phyloP scores from a whole-genome alignment of 1,139 yeast genomes.

The Nakaseomyces glabratus region DNA sequence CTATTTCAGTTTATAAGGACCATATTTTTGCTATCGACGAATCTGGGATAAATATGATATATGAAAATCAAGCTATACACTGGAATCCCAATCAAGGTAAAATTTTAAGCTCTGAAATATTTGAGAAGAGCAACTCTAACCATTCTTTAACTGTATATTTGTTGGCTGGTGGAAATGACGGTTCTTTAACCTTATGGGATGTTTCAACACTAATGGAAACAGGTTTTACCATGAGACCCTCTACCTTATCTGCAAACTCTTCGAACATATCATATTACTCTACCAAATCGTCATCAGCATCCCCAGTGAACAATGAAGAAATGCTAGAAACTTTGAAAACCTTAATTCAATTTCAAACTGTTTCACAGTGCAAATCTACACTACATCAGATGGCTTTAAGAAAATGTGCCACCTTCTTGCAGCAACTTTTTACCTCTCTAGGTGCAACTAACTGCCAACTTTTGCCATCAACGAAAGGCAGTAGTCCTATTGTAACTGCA shows the following conservation, averaged over 20 bases:
- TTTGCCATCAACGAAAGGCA: conserved; percentile 58
- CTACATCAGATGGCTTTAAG: conserved; percentile 62
- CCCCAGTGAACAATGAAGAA: conserved; percentile 43
- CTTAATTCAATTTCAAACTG: conserved; percentile 63
- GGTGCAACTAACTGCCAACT: conserved; percentile 67
- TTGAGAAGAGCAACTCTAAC: conserved; percentile 17
- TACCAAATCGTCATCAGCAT: conserved; percentile 6
- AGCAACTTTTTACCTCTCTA: conserved; percentile 50
- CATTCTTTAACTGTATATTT: conserved; percentile 29
- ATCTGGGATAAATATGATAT: conserved; percentile 47
- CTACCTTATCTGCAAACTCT: conserved; percentile 1
- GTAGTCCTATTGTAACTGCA: conserved; percentile 80
- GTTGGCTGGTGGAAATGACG: conserved; percentile 53
- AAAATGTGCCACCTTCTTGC: conserved; percentile 72
- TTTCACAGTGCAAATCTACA: conserved; percentile 59
- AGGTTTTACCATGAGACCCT: not conserved
- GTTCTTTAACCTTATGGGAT: conserved; percentile 54
- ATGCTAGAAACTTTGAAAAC: conserved; percentile 54
- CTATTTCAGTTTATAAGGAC: conserved; percentile 41
- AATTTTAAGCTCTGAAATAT: conserved; percentile 31
- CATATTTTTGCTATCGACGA: conserved; percentile 33
- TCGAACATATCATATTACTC: conserved; percentile 4
- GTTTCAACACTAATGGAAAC: conserved; percentile 11
- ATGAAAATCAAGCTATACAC: conserved; percentile 32
- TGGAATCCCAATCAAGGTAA: conserved; percentile 38